Evolutionary conservation across 164 flowering plant genomes (phyloP), one percentile per base, ranked within the genome.

Genomic region (Echeveria elegans): DNA sequence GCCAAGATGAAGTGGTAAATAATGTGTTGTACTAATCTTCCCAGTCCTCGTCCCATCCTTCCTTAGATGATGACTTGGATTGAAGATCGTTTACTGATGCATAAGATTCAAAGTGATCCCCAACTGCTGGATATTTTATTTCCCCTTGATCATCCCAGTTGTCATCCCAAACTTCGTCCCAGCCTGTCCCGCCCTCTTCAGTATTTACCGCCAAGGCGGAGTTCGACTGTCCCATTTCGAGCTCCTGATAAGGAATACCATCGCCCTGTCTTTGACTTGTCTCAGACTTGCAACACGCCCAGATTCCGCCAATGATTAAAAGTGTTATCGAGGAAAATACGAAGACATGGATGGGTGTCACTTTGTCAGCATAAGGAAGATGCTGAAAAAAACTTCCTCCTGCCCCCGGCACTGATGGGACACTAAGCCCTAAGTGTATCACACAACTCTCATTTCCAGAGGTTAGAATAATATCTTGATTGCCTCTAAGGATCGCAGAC

Each of bases 271-370:
- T 69, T 24, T 69, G 69, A 60, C 70, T 78, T 67, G 69, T 81
- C 37, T 74, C 60, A 30, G 79, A 74, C 78, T 80, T 82, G 74
- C 86, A 86, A 72, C 84, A 86, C 5, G 81, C 75, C 77, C 81
- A 84, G 2, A 69, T 65, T 34, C 65, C 68, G 40, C 64, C 70
- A 5, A 71, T 60, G 26, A 71, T 36, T 5, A 78, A 26, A 30
- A 60, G 63, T 10, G 71, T 64, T 5, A 69, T 43, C 48, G 72
- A 71, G 5, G 64, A 23, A 23, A 71, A 30, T 63, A 73, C 73
- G 4, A 37, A 68, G 12, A 68, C 78, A 69, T 75, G 72, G 21
- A 71, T 69, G 21, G 78, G 81, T 21, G 81, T 72, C 31, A 71
- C 69, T 52, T 69, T 76, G 69, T 41, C 53, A 19, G 76, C 66